Conservation (phyloP, 257 asterid species). For the Anisodus tanguticus region DNA sequence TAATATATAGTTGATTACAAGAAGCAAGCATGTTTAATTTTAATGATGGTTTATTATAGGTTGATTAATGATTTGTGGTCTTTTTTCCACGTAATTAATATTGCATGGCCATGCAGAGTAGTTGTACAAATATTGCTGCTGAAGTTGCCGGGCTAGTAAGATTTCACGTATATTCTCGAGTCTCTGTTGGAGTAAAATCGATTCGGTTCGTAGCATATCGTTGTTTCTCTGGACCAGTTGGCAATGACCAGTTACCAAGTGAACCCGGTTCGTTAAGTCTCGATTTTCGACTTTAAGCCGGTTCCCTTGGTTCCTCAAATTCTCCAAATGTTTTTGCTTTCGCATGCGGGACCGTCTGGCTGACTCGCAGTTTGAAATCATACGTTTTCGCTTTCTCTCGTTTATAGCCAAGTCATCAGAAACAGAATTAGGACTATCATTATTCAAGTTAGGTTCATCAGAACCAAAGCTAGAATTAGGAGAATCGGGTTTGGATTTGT, state of each 20-base stretch:
- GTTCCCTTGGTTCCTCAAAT: constrained; percentile 70
- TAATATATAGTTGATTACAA: not conserved
- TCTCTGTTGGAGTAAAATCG: constrained; percentile 56
- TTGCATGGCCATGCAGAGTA: constrained; percentile 68
- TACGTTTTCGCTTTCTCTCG: constrained; percentile 73
- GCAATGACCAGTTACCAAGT: constrained; percentile 47
- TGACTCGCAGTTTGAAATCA: constrained; percentile 86
- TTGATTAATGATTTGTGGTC: constrained; percentile 46
- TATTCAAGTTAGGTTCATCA: constrained; percentile 37
- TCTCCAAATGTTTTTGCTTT: constrained; percentile 73
- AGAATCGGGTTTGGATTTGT: constrained; percentile 30
- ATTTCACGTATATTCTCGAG: constrained; percentile 72
- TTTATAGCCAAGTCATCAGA: constrained; percentile 40
- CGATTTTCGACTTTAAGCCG: constrained; percentile 57
- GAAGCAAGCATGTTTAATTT: not conserved
- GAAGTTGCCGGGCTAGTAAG: constrained; percentile 63
- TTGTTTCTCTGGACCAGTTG: constrained; percentile 49
- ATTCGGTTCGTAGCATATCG: constrained; percentile 60
- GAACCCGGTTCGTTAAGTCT: constrained; percentile 66
- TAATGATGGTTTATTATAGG: constrained; percentile 27
- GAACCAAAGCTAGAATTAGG: constrained; percentile 42
- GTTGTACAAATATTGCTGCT: constrained; percentile 45
- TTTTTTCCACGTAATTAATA: constrained; percentile 38
- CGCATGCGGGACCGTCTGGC: constrained; percentile 84
- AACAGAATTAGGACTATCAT: constrained; percentile 29